Conservation (phyloP, 2,329 filamentous ascomycete species). For the Xylariaceae sp. region DNA sequence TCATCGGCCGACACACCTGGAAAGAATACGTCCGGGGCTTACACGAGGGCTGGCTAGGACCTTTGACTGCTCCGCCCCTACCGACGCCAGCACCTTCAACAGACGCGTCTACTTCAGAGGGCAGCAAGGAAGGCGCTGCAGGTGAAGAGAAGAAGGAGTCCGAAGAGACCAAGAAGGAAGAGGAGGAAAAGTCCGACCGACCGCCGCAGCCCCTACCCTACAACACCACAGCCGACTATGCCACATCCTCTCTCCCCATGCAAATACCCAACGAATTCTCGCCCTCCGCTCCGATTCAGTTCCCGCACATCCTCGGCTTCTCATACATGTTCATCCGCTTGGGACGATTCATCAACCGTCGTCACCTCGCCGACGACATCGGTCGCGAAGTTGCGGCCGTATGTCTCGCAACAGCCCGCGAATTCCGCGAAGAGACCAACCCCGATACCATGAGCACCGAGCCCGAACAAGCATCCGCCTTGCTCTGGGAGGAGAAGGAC, state of each 20-base stretch:
- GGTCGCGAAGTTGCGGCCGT: conserved; percentile 83
- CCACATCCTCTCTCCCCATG: conserved; percentile 56
- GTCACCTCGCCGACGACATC: conserved; percentile 78
- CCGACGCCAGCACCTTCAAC: conserved; percentile 22
- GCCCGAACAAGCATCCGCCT: conserved; percentile 58
- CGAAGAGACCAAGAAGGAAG: conserved; percentile 40
- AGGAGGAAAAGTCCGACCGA: conserved; percentile 52
- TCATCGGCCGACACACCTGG: conserved; percentile 90
- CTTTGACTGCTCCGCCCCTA: conserved; percentile 58
- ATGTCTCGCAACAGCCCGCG: conserved; percentile 59
- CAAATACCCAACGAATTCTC: conserved; percentile 66
- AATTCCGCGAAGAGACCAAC: conserved; percentile 41
- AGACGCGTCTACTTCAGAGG: background rate
- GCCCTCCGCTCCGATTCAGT: conserved; percentile 65
- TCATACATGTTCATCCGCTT: conserved; percentile 81
- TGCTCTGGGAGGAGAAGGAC: conserved; percentile 68
- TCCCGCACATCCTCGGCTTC: conserved; percentile 91
- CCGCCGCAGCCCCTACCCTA: conserved; percentile 65
- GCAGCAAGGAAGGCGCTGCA: conserved; percentile 12
- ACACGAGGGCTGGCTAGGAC: conserved; percentile 94
- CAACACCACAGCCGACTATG: conserved; percentile 68
- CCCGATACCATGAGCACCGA: conserved; percentile 44
- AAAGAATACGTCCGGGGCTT: conserved; percentile 93
- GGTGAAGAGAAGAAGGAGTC: conserved; percentile 35
- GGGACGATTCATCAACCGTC: conserved; percentile 80